Conservation (phyloP, 129 eudicot genomes). For the Dittrichia graveolens region DNA sequence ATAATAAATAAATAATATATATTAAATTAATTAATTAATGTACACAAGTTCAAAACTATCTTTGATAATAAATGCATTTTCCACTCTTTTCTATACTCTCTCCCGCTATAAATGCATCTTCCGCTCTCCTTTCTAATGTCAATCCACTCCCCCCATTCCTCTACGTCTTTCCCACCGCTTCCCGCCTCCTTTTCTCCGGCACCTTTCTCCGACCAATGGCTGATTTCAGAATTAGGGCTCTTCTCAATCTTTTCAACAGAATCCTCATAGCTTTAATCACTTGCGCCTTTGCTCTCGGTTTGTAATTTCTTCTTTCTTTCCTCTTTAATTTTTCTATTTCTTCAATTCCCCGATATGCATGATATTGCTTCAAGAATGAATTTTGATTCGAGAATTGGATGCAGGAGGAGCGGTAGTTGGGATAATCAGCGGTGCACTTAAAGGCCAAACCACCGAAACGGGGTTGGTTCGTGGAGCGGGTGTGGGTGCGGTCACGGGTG, state of each 20-base stretch:
- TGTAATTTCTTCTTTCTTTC: neutral
- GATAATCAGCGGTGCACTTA: constrained; percentile 63
- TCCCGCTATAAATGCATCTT: constrained; percentile 33
- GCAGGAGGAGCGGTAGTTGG: constrained; percentile 81
- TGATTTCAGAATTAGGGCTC: constrained; percentile 15
- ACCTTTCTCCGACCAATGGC: constrained; percentile 19
- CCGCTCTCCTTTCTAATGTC: constrained; percentile 2
- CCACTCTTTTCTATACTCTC: constrained; percentile 34
- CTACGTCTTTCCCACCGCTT: constrained; percentile 21
- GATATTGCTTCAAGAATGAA: too few relatives aligned
- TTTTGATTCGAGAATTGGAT: neutral
- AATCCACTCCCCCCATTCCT: constrained; percentile 27
- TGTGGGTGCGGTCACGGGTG: constrained; percentile 76
- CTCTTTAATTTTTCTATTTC: too few relatives aligned
- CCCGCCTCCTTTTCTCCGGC: constrained; percentile 8
- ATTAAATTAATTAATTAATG: neutral
- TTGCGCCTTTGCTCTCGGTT: constrained; percentile 62
- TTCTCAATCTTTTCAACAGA: constrained; percentile 36
- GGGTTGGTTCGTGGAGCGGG: constrained; percentile 72
- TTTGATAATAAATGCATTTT: constrained; percentile 28
- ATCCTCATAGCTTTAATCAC: constrained; percentile 39
- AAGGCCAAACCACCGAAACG: constrained; percentile 87
- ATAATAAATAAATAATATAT: too few relatives aligned
- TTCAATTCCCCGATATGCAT: neutral
- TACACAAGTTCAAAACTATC: constrained; percentile 16